These are phyloP conservation scores for Citrus reticulata DNA, from an alignment of 345 rosid species.

Conservation along the genomic window DNA sequence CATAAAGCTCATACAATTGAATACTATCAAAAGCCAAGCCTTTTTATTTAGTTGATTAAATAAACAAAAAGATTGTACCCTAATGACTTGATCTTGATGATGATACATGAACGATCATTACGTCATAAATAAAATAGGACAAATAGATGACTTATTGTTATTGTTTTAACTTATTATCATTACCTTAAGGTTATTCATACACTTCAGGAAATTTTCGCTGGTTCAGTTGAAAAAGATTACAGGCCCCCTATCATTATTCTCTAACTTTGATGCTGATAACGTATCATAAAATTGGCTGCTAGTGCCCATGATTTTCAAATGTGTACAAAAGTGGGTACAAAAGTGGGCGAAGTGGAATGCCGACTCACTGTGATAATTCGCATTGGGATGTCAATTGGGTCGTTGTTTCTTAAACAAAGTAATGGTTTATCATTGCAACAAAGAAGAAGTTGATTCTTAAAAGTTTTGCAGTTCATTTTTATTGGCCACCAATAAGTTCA, in stretches of 20 bases:
- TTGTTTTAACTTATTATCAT: background rate
- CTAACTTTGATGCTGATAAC: background rate
- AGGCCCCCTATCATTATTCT: background rate
- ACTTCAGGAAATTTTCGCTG: too few species aligned
- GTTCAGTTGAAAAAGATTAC: background rate
- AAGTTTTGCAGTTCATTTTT: background rate
- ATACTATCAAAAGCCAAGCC: background rate
- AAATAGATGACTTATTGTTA: background rate
- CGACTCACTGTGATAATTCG: constrained; percentile 4
- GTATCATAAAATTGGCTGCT: background rate
- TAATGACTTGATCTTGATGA: background rate
- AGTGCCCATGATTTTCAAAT: background rate
- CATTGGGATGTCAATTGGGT: background rate
- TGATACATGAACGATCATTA: background rate
- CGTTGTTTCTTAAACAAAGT: background rate
- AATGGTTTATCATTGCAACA: background rate
- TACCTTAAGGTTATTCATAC: too few species aligned
- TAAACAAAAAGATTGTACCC: background rate
- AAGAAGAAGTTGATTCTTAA: background rate
- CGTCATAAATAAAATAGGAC: background rate
- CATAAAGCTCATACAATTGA: too few species aligned
- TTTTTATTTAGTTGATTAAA: background rate
- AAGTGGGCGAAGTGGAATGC: constrained; percentile 10
- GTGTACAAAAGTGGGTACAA: background rate
- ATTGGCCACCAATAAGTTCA: background rate